Conservation (phyloP, 768 basidiomycete species). For the Tephrocybe sp. region DNA sequence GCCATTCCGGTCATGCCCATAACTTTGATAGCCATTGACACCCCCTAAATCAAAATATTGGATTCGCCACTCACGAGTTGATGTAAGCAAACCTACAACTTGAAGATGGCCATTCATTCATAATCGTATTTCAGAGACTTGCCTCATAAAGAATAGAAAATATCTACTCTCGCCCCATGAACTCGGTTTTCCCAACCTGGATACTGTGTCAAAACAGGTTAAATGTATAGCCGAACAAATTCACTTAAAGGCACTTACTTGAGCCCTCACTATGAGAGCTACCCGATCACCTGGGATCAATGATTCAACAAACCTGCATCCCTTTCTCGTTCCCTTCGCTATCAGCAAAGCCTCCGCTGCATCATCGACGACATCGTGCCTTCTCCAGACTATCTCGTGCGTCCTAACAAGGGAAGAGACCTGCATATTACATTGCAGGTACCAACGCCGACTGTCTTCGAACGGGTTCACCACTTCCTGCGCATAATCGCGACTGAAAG, state of each 20-base stretch:
- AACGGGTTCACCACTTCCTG: constrained; percentile 15
- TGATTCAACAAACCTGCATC: constrained; percentile 19
- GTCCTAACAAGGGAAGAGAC: constrained; percentile 15
- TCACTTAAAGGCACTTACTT: constrained; percentile 17
- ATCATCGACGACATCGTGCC: constrained; percentile 8
- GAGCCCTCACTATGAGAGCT: constrained; percentile 26
- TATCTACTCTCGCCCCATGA: constrained; percentile 20
- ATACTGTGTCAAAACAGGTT: constrained; percentile 17
- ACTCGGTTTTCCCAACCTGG: constrained; percentile 30
- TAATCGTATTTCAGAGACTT: too few species aligned
- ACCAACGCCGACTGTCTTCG: constrained; percentile 19
- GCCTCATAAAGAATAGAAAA: constrained; percentile 21
- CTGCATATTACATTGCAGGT: constrained; percentile 29
- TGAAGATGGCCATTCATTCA: too few species aligned
- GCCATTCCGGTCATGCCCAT: not conserved
- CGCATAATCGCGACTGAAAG: not conserved
- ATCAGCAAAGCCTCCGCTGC: constrained; percentile 15
- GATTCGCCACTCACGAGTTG: not conserved
- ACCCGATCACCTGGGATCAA: constrained; percentile 23
- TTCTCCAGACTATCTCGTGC: constrained; percentile 26
- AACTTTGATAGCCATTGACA: not conserved
- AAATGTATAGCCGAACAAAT: not conserved
- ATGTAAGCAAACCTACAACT: too few species aligned
- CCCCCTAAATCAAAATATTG: not conserved
- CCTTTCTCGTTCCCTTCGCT: constrained; percentile 13